Percentiles rank a stretch among this genome's conserved stretches.
Conservation (phyloP, 495 filamentous ascomycete species). For the Hypoxylon lienhwacheense region DNA sequence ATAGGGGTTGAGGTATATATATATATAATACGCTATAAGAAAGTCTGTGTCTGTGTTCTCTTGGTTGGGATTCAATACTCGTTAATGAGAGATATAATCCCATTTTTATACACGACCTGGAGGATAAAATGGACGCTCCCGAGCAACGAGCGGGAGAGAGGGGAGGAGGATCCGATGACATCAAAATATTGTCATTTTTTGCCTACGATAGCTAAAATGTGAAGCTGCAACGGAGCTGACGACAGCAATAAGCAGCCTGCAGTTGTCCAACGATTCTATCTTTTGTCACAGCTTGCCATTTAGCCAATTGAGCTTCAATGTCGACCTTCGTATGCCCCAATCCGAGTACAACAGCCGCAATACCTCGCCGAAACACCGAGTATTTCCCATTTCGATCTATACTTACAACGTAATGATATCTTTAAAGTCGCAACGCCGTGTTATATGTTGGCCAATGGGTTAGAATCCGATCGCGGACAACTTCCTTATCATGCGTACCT, state of each 20-base stretch:
- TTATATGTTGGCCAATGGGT: neutral
- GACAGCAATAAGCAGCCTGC: constrained; percentile 16
- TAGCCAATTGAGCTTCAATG: constrained; percentile 10
- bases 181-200: constrained; percentile 15
- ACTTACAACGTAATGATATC: neutral
- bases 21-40: neutral
- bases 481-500: neutral
- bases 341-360: neutral
- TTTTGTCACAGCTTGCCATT: neutral
- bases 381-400: constrained; percentile 6
- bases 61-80: neutral
- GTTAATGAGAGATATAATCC: neutral
- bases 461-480: constrained; percentile 1
- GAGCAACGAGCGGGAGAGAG: constrained; percentile 8
- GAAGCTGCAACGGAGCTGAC: constrained; percentile 15
- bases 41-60: neutral
- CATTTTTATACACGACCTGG: neutral
- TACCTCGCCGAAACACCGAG: constrained; percentile 25
- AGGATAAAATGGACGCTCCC: neutral
- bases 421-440: neutral
- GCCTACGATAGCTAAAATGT: constrained; percentile 3
- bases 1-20: neutral
- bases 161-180: constrained; percentile 14
- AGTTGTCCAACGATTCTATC: neutral
- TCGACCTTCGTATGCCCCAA: neutral